Evolutionary conservation across 2,329 filamentous ascomycete genomes (phyloP).

Genomic region (Botrytis deweyae): DNA sequence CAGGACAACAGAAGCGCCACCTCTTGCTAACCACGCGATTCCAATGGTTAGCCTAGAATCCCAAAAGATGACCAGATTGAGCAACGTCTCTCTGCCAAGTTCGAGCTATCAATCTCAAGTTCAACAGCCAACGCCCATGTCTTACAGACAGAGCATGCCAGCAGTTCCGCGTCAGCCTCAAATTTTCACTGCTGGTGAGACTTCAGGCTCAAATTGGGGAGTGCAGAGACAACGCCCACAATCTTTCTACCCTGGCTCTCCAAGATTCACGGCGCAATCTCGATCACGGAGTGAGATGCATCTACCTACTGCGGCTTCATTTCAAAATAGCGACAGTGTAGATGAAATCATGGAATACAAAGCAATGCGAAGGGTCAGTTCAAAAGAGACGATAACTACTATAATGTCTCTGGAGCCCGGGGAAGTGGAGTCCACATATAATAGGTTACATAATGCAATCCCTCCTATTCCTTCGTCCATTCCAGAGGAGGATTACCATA

Average conservation of each 20-base stretch:
- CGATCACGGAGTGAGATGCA: slow-evolving; percentile 27
- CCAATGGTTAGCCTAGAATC: slow-evolving; percentile 12
- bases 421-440: slow-evolving; percentile 32
- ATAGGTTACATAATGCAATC: slow-evolving; percentile 29
- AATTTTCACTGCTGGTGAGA: background rate
- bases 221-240: slow-evolving; percentile 23
- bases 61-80: slow-evolving; percentile 10
- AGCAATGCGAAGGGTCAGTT: slow-evolving; percentile 24
- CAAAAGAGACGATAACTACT: slow-evolving; percentile 36
- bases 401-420: slow-evolving; percentile 36
- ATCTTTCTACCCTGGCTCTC: slow-evolving; percentile 23
- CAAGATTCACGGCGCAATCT: slow-evolving; percentile 32
- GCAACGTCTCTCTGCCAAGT: slow-evolving; percentile 1
- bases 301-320: slow-evolving; percentile 26
- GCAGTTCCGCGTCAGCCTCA: background rate
- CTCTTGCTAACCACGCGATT: slow-evolving; percentile 18
- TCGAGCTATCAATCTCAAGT: slow-evolving; percentile 8
- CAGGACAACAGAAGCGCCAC: slow-evolving; percentile 19
- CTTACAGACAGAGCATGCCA: slow-evolving; percentile 25
- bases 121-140: slow-evolving; percentile 15
- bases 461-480: slow-evolving; percentile 30
- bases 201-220: slow-evolving; percentile 22
- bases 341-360: slow-evolving; percentile 32
- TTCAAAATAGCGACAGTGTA: slow-evolving; percentile 29
- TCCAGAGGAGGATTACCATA: slow-evolving; percentile 23